Evolutionary conservation across 495 filamentous ascomycete species (phyloP), one percentile per base, ranked within the genome.

Genomic region (Penicillium steckii): DNA sequence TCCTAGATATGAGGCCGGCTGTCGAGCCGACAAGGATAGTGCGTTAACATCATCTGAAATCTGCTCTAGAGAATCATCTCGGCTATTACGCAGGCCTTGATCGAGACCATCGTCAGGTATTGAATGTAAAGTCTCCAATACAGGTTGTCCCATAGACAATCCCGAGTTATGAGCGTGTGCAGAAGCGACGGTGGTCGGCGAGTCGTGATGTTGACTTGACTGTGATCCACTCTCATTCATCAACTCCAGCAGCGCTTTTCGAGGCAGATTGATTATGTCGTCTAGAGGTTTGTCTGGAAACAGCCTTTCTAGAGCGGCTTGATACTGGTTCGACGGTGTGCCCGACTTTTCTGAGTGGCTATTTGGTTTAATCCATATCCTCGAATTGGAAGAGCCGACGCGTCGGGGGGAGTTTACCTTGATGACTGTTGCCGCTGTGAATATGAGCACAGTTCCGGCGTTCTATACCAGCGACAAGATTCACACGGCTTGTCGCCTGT

Each of bases 41-140:
- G 80, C 83, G 65, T 89, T 89, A 32, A 89, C 84, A 64, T 89
- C 86, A 62, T 89, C 86, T 2, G 82, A 64, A 26, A 59, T 55
- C 40, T 54, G 50, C 3, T 41, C 55, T 1, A 49, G 12, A 3
- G 55, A 58, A 6, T 44, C 51, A 10, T 45, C 37, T 4, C 35
- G 29, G 12, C 55, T 53, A 12, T 38, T 13, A 46, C 40, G 23
- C 21, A 41, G 35, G 27, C 9, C 35, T 44, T 50, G 25, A 15
- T 52, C 51, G 12, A 46, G 48, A 15, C 29, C 44, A 12, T 60
- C 60, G 24, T 42, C 51, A 1, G 56, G 59, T 29, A 63, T 63
- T 1, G 50, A 48, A 46, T 60, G 56, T 23, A 63, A 48, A 6
- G 51, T 60, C 42, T 63, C 56, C 8, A 62, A 46, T 10, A 26